Evolutionary conservation across 306 rosid species (phyloP).

Genomic region (Citrullus colocynthis): DNA sequence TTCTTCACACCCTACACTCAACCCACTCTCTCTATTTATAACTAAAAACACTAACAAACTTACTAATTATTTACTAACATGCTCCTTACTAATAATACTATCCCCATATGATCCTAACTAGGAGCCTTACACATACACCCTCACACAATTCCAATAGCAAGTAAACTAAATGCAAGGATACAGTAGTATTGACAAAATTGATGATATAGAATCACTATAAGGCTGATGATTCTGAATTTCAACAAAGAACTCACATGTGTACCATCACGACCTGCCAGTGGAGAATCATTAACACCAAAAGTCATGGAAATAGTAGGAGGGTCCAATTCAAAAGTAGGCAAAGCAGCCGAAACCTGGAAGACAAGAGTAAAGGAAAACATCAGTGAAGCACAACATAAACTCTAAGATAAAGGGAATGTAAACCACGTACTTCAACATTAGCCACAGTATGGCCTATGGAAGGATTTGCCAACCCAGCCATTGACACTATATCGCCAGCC

Average conservation of each 20-base stretch:
- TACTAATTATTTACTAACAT: too few species aligned
- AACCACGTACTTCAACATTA: slow-evolving; percentile 44
- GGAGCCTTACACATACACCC: background rate
- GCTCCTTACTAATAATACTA: too few species aligned
- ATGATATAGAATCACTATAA: background rate
- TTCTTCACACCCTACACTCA: too few species aligned
- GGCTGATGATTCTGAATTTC: background rate
- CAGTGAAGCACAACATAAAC: background rate
- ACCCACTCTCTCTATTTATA: too few species aligned
- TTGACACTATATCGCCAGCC: slow-evolving; percentile 90
- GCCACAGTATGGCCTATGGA: slow-evolving; percentile 88
- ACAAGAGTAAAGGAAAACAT: background rate
- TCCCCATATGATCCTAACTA: too few species aligned
- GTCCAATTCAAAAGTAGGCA: slow-evolving; percentile 87
- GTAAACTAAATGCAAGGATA: slow-evolving; percentile 14
- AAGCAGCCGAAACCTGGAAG: slow-evolving; percentile 51
- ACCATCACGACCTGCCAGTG: slow-evolving; percentile 97
- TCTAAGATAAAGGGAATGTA: background rate
- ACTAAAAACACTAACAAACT: too few species aligned
- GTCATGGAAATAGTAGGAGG: slow-evolving; percentile 99
- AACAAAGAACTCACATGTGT: slow-evolving; percentile 53
- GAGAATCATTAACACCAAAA: slow-evolving; percentile 95
- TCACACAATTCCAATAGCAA: slow-evolving; percentile 14
- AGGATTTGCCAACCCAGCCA: slow-evolving; percentile 81
- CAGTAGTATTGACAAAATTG: slow-evolving; percentile 1